These are phyloP conservation scores for Aureobasidium sp. DNA, from an alignment of 2,329 filamentous ascomycete genomes.

Conservation along the genomic window DNA sequence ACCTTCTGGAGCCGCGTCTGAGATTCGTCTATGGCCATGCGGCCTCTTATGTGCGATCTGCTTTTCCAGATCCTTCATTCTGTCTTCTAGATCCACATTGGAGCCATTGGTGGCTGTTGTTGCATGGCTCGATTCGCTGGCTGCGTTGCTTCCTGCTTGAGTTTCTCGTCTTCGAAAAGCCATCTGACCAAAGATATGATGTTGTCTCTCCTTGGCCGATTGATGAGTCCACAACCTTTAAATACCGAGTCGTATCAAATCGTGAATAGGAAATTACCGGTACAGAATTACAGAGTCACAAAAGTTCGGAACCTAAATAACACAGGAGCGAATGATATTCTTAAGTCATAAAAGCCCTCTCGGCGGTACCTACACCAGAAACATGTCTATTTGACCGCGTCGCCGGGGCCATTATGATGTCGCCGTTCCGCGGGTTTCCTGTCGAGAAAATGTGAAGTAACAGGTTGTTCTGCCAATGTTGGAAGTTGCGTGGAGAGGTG, in stretches of 20 bases:
- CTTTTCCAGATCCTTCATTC: slow-evolving; percentile 6
- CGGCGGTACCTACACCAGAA: not conserved
- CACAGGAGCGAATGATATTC: not conserved
- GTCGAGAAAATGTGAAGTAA: not conserved
- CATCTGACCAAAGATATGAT: not conserved
- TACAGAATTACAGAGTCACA: not conserved
- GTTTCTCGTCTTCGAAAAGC: not conserved
- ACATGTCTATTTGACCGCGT: not conserved
- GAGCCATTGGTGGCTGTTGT: not conserved
- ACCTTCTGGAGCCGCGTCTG: not conserved
- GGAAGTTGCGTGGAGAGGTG: not conserved
- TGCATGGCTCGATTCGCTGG: not conserved
- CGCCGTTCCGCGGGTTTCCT: not conserved
- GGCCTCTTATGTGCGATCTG: not conserved
- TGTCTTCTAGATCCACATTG: not conserved
- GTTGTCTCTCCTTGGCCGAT: not conserved
- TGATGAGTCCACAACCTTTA: too few relatives aligned
- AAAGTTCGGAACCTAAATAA: not conserved
- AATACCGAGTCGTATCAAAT: too few relatives aligned
- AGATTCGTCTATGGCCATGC: not conserved
- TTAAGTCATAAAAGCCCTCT: not conserved
- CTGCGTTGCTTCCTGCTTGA: not conserved
- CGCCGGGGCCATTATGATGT: not conserved
- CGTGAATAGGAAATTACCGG: too few relatives aligned
- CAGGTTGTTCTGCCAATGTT: not conserved